These are phyloP conservation scores for Aureobasidium sp. DNA, from an alignment of 2,329 filamentous ascomycete genomes.

Conservation along the genomic window DNA sequence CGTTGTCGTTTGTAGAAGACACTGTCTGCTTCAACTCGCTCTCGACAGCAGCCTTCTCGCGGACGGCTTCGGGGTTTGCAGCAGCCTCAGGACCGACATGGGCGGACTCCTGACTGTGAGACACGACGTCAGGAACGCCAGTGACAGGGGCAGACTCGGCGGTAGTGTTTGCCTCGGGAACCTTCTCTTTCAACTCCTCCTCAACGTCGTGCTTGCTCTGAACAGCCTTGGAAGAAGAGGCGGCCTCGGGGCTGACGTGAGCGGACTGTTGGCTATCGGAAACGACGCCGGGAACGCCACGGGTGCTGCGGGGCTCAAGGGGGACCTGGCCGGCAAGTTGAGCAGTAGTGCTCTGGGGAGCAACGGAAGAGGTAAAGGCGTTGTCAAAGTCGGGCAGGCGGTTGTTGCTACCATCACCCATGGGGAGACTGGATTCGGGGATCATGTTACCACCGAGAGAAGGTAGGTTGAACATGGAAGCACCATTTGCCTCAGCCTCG, in stretches of 20 bases:
- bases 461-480: conserved; percentile 41
- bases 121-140: conserved; percentile 57
- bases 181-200: conserved; percentile 61
- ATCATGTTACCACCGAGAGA: conserved; percentile 56
- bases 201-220: conserved; percentile 65
- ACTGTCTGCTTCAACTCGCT: conserved; percentile 63
- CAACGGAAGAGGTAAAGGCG: conserved; percentile 37
- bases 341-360: conserved; percentile 40
- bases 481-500: conserved; percentile 34
- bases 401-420: conserved; percentile 37
- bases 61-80: conserved; percentile 56
- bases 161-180: conserved; percentile 37
- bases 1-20: conserved; percentile 29
- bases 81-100: conserved; percentile 57
- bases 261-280: conserved; percentile 66
- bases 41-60: conserved; percentile 65
- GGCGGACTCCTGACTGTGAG: conserved; percentile 64
- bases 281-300: conserved; percentile 53
- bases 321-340: conserved; percentile 41
- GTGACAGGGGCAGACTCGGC: conserved; percentile 14
- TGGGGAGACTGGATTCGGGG: conserved; percentile 75
- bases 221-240: conserved; percentile 57
- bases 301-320: conserved; percentile 32
- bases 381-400: conserved; percentile 32
- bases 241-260: conserved; percentile 55